Percentiles rank a stretch among this genome's conserved stretches.
These are phyloP conservation scores for Cordyceps javanica DNA, from an alignment of 2,329 filamentous ascomycete genomes.

Conservation along the genomic window DNA sequence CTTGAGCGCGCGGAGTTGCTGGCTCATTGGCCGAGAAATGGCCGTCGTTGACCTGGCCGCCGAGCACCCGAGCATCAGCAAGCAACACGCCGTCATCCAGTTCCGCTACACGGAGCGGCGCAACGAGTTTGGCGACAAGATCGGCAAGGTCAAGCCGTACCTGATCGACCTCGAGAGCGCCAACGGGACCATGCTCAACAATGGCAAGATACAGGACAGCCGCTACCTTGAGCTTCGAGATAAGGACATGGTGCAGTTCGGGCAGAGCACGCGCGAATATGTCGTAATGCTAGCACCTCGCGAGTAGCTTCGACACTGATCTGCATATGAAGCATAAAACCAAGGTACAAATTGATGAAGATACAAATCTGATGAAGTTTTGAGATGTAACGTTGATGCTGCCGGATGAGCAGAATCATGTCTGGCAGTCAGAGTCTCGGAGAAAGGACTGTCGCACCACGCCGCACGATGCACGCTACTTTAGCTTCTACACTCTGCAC, in stretches of 20 bases:
- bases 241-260: conserved; percentile 86
- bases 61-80: conserved; percentile 88
- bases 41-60: conserved; percentile 76
- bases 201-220: conserved; percentile 63
- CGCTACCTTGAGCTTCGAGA: conserved; percentile 81
- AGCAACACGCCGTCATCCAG: conserved; percentile 93
- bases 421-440: background rate
- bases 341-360: background rate
- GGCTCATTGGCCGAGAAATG: conserved; percentile 79
- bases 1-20: conserved; percentile 72
- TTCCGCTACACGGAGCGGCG: conserved; percentile 79
- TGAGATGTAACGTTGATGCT: background rate
- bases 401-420: background rate
- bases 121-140: conserved; percentile 81
- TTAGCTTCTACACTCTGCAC: background rate
- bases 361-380: background rate
- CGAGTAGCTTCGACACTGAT: conserved; percentile 24
- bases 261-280: conserved; percentile 84
- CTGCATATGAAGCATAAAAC: background rate
- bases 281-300: conserved; percentile 76
- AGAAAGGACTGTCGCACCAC: no score
- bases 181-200: conserved; percentile 83
- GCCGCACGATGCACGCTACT: background rate
- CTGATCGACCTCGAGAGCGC: conserved; percentile 89
- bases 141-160: conserved; percentile 77